Conservation (phyloP, 768 basidiomycete genomes). For the Pleurotus giganteus region DNA sequence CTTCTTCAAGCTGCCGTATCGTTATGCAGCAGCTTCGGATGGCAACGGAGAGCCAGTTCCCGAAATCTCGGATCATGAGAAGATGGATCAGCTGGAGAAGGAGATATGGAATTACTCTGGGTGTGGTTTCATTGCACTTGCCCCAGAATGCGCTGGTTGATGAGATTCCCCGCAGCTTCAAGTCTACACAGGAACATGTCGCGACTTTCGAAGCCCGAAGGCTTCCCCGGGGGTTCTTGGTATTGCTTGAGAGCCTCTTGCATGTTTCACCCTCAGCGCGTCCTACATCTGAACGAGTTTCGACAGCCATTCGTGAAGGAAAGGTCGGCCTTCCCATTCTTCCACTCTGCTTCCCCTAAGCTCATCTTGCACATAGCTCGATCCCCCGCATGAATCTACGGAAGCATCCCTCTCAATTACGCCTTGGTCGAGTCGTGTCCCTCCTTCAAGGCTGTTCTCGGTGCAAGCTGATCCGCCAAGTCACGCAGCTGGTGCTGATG, state of each 20-base stretch:
- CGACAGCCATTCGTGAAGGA: constrained; percentile 66
- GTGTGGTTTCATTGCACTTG: constrained; percentile 32
- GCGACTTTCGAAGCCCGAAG: constrained; percentile 67
- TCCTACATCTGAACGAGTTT: constrained; percentile 71
- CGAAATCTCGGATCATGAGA: constrained; percentile 50
- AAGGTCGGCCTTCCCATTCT: constrained; percentile 47
- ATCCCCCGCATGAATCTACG: not conserved
- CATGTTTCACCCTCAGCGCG: constrained; percentile 58
- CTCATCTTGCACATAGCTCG: constrained; percentile 6
- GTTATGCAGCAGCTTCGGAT: constrained; percentile 62
- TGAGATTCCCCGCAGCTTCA: constrained; percentile 42
- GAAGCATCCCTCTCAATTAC: not conserved
- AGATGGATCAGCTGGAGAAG: constrained; percentile 65
- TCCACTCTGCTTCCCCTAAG: constrained; percentile 1
- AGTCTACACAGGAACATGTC: constrained; percentile 47
- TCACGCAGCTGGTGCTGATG: not conserved
- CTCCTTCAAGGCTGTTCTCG: constrained; percentile 2
- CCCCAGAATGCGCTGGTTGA: not conserved
- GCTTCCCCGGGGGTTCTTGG: constrained; percentile 66
- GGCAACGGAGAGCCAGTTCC: constrained; percentile 34
- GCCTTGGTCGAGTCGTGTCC: not conserved
- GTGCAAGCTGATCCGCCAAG: not conserved
- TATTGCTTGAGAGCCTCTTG: constrained; percentile 72
- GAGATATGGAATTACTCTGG: constrained; percentile 79
- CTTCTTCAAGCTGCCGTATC: constrained; percentile 88